A percentile compares a stretch with the other conserved stretches of the same genome.
Evolutionary conservation across 2,329 filamentous ascomycete genomes (phyloP).

Genomic region (Periconia macrospinosa): DNA sequence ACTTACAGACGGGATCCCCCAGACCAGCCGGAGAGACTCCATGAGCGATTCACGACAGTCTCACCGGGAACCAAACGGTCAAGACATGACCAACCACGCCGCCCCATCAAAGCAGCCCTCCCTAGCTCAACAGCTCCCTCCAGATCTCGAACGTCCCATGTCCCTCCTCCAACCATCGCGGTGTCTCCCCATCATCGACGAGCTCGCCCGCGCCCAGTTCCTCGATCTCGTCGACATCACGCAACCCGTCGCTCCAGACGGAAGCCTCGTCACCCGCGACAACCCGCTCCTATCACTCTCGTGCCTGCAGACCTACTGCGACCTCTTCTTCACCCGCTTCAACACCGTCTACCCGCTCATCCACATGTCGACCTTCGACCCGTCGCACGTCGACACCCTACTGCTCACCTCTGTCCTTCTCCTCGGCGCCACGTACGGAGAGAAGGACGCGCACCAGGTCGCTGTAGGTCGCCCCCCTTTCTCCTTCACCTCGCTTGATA

Average conservation of each 20-base stretch:
- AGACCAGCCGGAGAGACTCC: neutral
- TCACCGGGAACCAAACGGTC: neutral
- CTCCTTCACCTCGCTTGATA: neutral
- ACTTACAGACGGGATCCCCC: slow-evolving; percentile 14
- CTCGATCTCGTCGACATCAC: slow-evolving; percentile 56
- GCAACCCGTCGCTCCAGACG: slow-evolving; percentile 53
- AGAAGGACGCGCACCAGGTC: slow-evolving; percentile 61
- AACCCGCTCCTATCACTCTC: slow-evolving; percentile 55
- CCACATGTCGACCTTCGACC: slow-evolving; percentile 60
- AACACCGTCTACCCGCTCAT: slow-evolving; percentile 64
- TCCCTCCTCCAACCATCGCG: slow-evolving; percentile 35
- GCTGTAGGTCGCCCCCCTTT: slow-evolving; percentile 43
- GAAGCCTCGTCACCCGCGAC: slow-evolving; percentile 49
- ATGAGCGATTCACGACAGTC: neutral
- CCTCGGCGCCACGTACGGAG: slow-evolving; percentile 64
- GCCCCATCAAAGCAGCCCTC: neutral
- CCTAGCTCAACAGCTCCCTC: neutral
- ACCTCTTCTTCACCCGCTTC: slow-evolving; percentile 64
- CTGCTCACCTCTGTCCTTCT: slow-evolving; percentile 59
- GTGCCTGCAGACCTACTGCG: slow-evolving; percentile 59
- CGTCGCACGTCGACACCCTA: slow-evolving; percentile 53
- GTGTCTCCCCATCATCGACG: slow-evolving; percentile 43
- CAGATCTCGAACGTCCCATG: slow-evolving; percentile 37
- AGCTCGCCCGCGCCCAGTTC: slow-evolving; percentile 46
- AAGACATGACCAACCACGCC: neutral